These are phyloP conservation scores for Chytriomyces sp. DNA, from an alignment of 192 early-diverging fungal genomes.

Conservation along the genomic window DNA sequence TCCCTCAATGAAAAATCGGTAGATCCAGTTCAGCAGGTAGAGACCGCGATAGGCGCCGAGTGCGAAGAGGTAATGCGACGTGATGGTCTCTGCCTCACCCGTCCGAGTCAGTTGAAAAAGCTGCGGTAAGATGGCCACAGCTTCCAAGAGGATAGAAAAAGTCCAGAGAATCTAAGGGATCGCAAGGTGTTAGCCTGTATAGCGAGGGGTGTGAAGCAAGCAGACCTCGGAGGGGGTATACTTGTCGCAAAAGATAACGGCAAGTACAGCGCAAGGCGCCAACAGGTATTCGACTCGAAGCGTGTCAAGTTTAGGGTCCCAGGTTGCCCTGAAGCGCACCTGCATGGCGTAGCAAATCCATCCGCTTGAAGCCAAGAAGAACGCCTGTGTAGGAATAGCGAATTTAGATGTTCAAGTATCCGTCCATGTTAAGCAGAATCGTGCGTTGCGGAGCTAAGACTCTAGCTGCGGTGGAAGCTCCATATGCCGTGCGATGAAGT, in stretches of 20 bases:
- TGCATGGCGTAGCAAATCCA: constrained; percentile 94
- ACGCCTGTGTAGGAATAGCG: constrained; percentile 88
- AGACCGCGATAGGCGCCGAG: constrained; percentile 88
- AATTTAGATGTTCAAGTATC: no score
- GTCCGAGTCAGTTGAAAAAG: constrained; percentile 96
- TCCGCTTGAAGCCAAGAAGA: constrained; percentile 83
- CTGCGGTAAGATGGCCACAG: constrained; percentile 97
- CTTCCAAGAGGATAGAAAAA: constrained; percentile 96
- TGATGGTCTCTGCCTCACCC: constrained; percentile 99
- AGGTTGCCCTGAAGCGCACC: constrained; percentile 80
- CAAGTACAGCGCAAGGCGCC: constrained; percentile 66
- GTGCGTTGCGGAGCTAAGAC: no score
- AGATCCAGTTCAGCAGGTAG: constrained; percentile 96
- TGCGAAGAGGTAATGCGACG: constrained; percentile 98
- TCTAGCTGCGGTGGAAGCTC: no score
- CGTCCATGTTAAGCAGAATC: no score
- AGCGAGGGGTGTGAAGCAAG: not conserved
- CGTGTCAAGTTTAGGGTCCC: constrained; percentile 90
- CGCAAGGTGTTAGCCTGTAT: not conserved
- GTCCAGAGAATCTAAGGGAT: constrained; percentile 81
- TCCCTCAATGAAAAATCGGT: constrained; percentile 73
- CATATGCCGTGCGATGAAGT: no score
- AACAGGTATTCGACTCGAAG: constrained; percentile 88
- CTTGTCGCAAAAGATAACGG: constrained; percentile 73
- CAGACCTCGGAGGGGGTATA: constrained; percentile 73